Evolutionary conservation across 352 stramenopile species (phyloP).

Genomic region (Achlya hypogyna): DNA sequence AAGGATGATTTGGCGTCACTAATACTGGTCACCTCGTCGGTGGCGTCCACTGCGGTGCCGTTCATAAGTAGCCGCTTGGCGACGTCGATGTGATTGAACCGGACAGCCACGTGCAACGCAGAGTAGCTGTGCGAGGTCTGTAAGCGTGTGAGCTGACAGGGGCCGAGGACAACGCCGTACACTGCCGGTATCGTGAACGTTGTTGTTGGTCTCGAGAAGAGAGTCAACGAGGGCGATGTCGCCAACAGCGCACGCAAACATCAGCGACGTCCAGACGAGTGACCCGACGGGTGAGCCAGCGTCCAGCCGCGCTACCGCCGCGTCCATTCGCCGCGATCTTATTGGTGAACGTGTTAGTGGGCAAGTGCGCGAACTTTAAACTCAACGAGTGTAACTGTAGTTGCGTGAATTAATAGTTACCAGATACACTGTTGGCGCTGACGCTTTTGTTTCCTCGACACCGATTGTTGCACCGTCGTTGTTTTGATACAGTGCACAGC

Average conservation of each 20-base stretch:
- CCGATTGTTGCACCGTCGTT: too few relatives aligned
- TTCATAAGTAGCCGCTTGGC: conserved; percentile 40
- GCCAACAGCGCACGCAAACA: conserved; percentile 68
- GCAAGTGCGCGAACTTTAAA: background rate
- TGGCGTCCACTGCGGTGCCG: conserved; percentile 20
- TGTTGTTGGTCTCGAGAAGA: conserved; percentile 23
- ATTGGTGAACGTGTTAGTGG: background rate
- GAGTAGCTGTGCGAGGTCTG: conserved; percentile 58
- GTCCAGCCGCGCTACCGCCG: conserved; percentile 28
- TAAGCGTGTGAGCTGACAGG: background rate
- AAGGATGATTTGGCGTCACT: background rate
- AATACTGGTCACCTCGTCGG: conserved; percentile 27
- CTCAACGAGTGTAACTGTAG: too few relatives aligned
- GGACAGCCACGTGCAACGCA: conserved; percentile 55
- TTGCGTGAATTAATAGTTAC: too few relatives aligned
- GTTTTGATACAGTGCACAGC: too few relatives aligned
- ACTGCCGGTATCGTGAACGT: conserved; percentile 17
- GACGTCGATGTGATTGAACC: conserved; percentile 41
- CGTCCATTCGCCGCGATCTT: conserved; percentile 20
- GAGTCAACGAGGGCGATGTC: conserved; percentile 34
- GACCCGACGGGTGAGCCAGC: conserved; percentile 45
- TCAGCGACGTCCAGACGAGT: conserved; percentile 58
- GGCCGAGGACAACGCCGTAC: background rate
- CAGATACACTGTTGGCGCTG: too few relatives aligned
- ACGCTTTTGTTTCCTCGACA: too few relatives aligned